Conservation (phyloP, 176 grass and related monocot species). For the Sorghum bicolor region DNA sequence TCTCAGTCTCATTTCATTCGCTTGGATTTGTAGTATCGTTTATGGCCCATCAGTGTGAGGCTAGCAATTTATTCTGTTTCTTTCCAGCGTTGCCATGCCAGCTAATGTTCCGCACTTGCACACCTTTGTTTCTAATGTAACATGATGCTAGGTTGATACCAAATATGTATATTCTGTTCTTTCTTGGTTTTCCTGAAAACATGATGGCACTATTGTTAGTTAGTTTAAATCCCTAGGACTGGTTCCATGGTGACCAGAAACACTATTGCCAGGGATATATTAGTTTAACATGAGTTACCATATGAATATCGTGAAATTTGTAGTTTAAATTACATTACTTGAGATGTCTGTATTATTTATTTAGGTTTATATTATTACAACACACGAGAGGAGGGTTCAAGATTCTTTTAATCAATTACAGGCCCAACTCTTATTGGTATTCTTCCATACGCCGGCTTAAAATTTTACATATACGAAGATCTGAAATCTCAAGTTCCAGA, state of each 20-base stretch:
- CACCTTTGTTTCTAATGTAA: background rate
- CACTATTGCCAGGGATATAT: background rate
- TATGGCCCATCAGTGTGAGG: background rate
- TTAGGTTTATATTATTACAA: background rate
- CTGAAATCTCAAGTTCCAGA: slow-evolving; percentile 79
- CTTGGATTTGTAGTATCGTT: background rate
- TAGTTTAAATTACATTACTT: background rate
- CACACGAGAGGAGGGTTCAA: background rate
- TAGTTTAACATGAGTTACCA: background rate
- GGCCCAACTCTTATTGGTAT: slow-evolving; percentile 84
- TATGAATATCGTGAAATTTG: background rate
- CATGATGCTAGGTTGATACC: background rate
- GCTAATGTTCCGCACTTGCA: background rate
- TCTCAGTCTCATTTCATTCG: background rate
- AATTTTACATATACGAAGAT: slow-evolving; percentile 98
- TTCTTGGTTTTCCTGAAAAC: background rate
- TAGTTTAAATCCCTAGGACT: background rate
- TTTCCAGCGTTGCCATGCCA: background rate
- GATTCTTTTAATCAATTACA: slow-evolving; percentile 24
- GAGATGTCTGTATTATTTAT: background rate
- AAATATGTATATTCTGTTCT: background rate
- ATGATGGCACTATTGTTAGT: background rate
- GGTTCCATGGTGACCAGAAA: background rate
- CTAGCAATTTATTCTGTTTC: background rate
- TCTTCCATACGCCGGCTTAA: slow-evolving; percentile 97